Percentiles rank a stretch among this genome's conserved stretches.
phyloP scores from a whole-genome alignment of 1,284 basidiomycete species.

The Malassezia yamatoensis region DNA sequence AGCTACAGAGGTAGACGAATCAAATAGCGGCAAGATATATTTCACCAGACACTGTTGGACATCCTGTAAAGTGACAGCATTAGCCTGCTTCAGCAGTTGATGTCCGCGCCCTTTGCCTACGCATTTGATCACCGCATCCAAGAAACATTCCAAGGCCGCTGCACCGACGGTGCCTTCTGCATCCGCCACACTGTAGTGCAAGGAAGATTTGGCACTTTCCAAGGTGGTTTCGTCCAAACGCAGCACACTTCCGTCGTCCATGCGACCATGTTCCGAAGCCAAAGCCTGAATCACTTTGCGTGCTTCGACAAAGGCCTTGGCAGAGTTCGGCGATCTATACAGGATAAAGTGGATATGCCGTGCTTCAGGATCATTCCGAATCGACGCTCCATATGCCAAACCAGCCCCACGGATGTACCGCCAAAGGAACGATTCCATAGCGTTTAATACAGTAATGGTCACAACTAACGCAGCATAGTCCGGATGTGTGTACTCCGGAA shows the following conservation, averaged over 20 bases:
- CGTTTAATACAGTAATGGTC: slow-evolving; percentile 79
- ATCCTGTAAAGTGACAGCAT: slow-evolving; percentile 62
- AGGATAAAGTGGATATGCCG: slow-evolving; percentile 71
- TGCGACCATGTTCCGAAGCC: slow-evolving; percentile 50
- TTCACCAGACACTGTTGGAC: slow-evolving; percentile 61
- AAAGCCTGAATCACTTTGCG: slow-evolving; percentile 50
- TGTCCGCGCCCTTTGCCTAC: slow-evolving; percentile 34
- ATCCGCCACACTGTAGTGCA: slow-evolving; percentile 73
- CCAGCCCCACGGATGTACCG: slow-evolving; percentile 43
- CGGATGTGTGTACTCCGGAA: slow-evolving; percentile 53
- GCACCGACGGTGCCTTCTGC: slow-evolving; percentile 70
- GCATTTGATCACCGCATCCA: slow-evolving; percentile 28
- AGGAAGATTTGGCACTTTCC: slow-evolving; percentile 81
- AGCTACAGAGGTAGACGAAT: slow-evolving; percentile 64
- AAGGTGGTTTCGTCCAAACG: slow-evolving; percentile 70
- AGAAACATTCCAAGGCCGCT: slow-evolving; percentile 56
- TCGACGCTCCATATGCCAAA: slow-evolving; percentile 75
- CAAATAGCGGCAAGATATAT: slow-evolving; percentile 80
- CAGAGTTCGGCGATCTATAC: slow-evolving; percentile 68
- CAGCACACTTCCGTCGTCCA: slow-evolving; percentile 49
- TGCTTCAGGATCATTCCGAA: slow-evolving; percentile 68
- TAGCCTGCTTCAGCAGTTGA: slow-evolving; percentile 20
- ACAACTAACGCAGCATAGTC: slow-evolving; percentile 76
- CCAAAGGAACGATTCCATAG: slow-evolving; percentile 91
- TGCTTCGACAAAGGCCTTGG: slow-evolving; percentile 73